phyloP scores from a whole-genome alignment of 805 yeast species.

The Ogataea haglerorum region DNA sequence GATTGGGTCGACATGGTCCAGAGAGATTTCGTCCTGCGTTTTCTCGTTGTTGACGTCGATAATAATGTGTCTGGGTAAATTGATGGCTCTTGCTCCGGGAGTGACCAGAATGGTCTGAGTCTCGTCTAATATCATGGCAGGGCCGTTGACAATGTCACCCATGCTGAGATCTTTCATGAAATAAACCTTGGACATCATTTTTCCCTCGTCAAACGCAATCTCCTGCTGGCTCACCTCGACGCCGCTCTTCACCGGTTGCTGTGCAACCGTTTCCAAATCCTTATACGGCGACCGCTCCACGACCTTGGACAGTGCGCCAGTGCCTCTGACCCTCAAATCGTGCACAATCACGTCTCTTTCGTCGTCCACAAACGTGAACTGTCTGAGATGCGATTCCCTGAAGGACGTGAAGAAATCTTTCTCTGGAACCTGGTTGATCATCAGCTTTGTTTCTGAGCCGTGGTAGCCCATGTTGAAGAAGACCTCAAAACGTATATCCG shows the following conservation, averaged over 20 bases:
- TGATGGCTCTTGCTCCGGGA: constrained; percentile 33
- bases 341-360: constrained; percentile 57
- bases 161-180: constrained; percentile 43
- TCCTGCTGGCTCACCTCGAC: constrained; percentile 40
- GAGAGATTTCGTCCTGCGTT: constrained; percentile 35
- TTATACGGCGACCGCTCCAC: constrained; percentile 18
- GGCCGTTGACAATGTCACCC: constrained; percentile 54
- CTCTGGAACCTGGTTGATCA: constrained; percentile 42
- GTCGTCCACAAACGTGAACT: constrained; percentile 61
- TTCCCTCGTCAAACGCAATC: constrained; percentile 31
- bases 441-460: constrained; percentile 77
- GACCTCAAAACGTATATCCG: constrained; percentile 14
- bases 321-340: constrained; percentile 56
- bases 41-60: constrained; percentile 23
- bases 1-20: constrained; percentile 42
- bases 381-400: constrained; percentile 51
- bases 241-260: constrained; percentile 32
- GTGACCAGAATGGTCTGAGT: constrained; percentile 38
- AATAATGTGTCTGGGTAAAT: constrained; percentile 34
- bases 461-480: constrained; percentile 66
- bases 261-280: constrained; percentile 46
- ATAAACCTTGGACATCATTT: constrained; percentile 37
- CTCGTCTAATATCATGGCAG: constrained; percentile 35
- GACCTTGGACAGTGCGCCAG: constrained; percentile 49
- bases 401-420: constrained; percentile 42